Evolutionary conservation across 305 asterid genomes (phyloP).

Genomic region (Fraxinus dipetala): DNA sequence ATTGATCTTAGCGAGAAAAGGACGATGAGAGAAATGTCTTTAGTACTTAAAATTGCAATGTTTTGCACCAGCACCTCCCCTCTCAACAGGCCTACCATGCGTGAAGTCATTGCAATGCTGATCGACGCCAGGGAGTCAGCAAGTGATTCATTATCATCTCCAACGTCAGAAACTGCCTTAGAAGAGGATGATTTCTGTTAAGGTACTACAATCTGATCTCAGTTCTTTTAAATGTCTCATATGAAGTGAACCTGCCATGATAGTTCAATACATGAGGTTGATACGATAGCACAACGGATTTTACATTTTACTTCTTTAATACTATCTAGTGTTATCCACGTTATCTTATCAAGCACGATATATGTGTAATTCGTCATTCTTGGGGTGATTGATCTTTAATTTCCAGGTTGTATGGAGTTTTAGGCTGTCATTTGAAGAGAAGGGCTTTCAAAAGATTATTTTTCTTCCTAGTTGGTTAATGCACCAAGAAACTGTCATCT

Average conservation of each 20-base stretch:
- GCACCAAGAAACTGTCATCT: neutral
- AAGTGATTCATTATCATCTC: slow-evolving; percentile 41
- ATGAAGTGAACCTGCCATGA: neutral
- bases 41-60: slow-evolving; percentile 79
- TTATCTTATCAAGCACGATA: neutral
- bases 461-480: neutral
- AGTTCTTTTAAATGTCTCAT: neutral
- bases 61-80: slow-evolving; percentile 81
- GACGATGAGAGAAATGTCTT: slow-evolving; percentile 62
- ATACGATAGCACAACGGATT: neutral
- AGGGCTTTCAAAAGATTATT: neutral
- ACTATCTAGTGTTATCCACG: neutral
- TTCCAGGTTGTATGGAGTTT: slow-evolving; percentile 25
- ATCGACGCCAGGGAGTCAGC: slow-evolving; percentile 55
- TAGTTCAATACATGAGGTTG: neutral
- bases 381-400: neutral
- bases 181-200: slow-evolving; percentile 41
- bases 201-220: slow-evolving; percentile 29
- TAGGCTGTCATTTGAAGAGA: slow-evolving; percentile 6
- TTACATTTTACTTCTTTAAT: neutral
- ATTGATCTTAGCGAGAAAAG: slow-evolving; percentile 50
- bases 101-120: slow-evolving; percentile 76
- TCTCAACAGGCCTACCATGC: slow-evolving; percentile 72
- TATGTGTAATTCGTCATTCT: neutral
- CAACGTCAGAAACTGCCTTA: slow-evolving; percentile 70